These are phyloP conservation scores for Saccharomyces hybrid DNA, from an alignment of 1,139 yeast genomes.

Conservation along the genomic window DNA sequence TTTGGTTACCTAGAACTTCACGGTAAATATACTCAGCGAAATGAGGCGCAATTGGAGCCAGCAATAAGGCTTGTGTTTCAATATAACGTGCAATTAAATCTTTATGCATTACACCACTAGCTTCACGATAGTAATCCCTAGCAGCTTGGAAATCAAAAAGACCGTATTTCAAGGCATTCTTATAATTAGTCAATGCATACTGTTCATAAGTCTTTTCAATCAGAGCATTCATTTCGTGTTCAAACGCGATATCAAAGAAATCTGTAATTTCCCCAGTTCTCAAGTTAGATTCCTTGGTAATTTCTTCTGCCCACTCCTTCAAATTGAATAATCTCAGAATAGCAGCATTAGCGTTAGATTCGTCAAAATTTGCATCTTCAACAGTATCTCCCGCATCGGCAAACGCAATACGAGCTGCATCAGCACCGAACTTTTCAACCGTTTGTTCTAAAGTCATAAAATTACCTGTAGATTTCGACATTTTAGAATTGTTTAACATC, in stretches of 20 bases:
- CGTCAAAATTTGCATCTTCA: slow-evolving; percentile 98
- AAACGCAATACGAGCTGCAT: slow-evolving; percentile 92
- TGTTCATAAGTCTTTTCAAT: slow-evolving; percentile 65
- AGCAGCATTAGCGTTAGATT: slow-evolving; percentile 94
- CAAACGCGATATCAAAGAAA: slow-evolving; percentile 84
- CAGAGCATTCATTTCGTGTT: slow-evolving; percentile 84
- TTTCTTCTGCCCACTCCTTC: slow-evolving; percentile 92
- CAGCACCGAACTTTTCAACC: slow-evolving; percentile 90
- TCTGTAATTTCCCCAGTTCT: slow-evolving; percentile 61
- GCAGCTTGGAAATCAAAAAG: slow-evolving; percentile 91
- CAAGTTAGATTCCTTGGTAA: slow-evolving; percentile 44
- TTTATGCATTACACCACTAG: slow-evolving; percentile 65
- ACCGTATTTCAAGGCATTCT: slow-evolving; percentile 83
- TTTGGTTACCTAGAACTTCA: slow-evolving; percentile 59
- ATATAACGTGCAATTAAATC: slow-evolving; percentile 77
- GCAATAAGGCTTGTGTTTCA: slow-evolving; percentile 72
- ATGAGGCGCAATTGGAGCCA: slow-evolving; percentile 95
- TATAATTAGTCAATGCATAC: slow-evolving; percentile 69
- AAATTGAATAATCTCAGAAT: slow-evolving; percentile 85
- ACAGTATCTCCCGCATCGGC: slow-evolving; percentile 98
- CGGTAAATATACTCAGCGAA: slow-evolving; percentile 85
- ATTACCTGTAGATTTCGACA: slow-evolving; percentile 98
- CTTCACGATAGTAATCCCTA: slow-evolving; percentile 93
- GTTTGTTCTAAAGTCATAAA: slow-evolving; percentile 85
- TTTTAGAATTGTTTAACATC: slow-evolving; percentile 90